Base-by-base conservation (phyloP, 176 grass and related monocot species). In the Pontederia paniculata region DNA sequence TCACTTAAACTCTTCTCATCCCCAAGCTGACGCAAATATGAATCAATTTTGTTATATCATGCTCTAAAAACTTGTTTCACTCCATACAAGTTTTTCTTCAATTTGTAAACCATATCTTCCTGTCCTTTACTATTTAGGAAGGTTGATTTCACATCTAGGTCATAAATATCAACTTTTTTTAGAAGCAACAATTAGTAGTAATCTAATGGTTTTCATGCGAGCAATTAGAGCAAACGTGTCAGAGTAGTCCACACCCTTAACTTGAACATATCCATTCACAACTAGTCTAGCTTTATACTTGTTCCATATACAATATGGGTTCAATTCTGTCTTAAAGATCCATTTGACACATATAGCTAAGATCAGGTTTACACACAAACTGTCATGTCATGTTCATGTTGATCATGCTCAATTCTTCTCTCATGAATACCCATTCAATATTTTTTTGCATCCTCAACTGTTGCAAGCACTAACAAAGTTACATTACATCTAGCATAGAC, bases 251-350 rank as follows among this genome's bases (percentile, higher is more conserved):
- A 55, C 43, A 2, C 49, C 65, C 7, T 9, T 47, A 37, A 37
- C 17, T 54, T 68, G 47, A n/a, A 23, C 31, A 42, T 68, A 68
- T 7, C 13, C 49, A 11, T 68, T 68, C 10, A 16, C 65, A 8
- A 68, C 65, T 16, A 55, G 52, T 2, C 48, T 53, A 31, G 65
- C 23, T 23, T 55, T 68, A 49, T 21, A 68, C 2, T 68, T 68
- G 15, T 68, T 10, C 3, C 37, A 21, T 42, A n/a, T 41, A 10
- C 49, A 47, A 37, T n/a, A n/a, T n/a, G n/a, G n/a, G n/a, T n/a
- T n/a, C n/a, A n/a, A n/a, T n/a, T n/a, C n/a, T n/a, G n/a, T 68
- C 44, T 62, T 61, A 13, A 51, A 73, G 20, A 73, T 42, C 69
- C 45, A 73, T 14, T 73, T 73, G 0, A 73, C 41, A 0, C 69